Evolutionary conservation across 2,329 filamentous ascomycete species (phyloP).

Genomic region (Ascochyta pisi): DNA sequence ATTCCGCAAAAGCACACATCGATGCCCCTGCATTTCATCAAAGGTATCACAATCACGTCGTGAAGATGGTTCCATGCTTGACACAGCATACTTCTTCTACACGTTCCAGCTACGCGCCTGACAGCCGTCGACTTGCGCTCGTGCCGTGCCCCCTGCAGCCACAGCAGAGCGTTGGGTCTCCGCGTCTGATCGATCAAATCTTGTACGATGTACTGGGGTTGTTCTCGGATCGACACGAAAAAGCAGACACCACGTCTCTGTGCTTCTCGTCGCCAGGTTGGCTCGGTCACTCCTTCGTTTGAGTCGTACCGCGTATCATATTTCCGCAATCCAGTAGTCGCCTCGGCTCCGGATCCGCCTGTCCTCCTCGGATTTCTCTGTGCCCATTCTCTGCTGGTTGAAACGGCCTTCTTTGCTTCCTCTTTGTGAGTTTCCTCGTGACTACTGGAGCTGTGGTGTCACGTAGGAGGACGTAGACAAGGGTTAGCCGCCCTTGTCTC

Average conservation of each 20-base stretch:
- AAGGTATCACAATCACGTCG: conserved; percentile 14
- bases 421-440: not conserved
- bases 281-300: not conserved
- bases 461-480: too few relatives aligned
- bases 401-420: not conserved
- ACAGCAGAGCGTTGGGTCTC: not conserved
- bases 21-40: conserved; percentile 5
- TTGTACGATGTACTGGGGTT: conserved; percentile 3
- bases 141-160: conserved; percentile 7
- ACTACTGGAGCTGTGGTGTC: not conserved
- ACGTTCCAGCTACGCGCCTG: not conserved
- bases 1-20: conserved; percentile 7
- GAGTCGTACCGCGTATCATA: not conserved
- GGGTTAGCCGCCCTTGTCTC: too few relatives aligned
- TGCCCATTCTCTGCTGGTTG: not conserved
- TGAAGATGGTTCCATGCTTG: not conserved
- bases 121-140: not conserved
- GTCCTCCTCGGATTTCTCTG: not conserved
- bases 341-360: too few relatives aligned
- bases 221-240: conserved; percentile 10
- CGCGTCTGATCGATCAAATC: conserved; percentile 7
- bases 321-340: not conserved
- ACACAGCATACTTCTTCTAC: not conserved
- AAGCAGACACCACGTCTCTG: conserved; percentile 3
- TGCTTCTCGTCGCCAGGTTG: not conserved